Evolutionary conservation across 208 protist genomes (phyloP), one percentile per base, ranked within the genome.

Genomic region (Tritrichomonas musculus): DNA sequence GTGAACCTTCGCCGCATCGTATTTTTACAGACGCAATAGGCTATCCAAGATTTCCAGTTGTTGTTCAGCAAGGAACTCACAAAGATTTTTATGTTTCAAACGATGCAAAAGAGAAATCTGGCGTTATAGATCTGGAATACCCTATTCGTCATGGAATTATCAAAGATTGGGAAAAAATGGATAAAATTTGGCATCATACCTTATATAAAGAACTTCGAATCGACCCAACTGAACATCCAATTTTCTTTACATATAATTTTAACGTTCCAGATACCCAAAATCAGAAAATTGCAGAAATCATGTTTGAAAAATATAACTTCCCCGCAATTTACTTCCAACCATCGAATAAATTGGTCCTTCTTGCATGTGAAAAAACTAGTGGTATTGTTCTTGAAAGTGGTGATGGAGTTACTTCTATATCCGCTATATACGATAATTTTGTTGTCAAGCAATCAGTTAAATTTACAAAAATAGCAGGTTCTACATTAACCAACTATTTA

Each of bases 121-220:
- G 97, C 94, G 97, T 98, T 44, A 96, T 98, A 33, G 96, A 95
- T 41, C 95, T 98, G 39, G 97, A 97, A 94, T 98, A 98, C 94
- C 97, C 97, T 50, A 98, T 98, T 88, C 92, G 94, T 64, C 94
- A 93, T 92, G 64, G 97, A 69, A 98, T 98, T 92, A 97, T 99
- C 33, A 98, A 97, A 94, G 98, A 99, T 96, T 99, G 98, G 98
- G 98, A 99, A 93, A 97, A 98, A 95, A 98, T 99, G 98, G 97
- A 99, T 95, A 98, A 98, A 95, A 94, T 96, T 92, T 99, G 98
- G 98, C 97, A 99, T 94, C 98, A 99, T 95, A 99, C 98, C 93
- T 69, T 33, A n/a, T 33, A 69, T 96, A 99, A 99, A 94, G 97
- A 99, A 96, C 96, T 99, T 33, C 96, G 97, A 66, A 97, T 99